These are phyloP conservation scores for Isabelozyma pseudorhagii DNA, from an alignment of 805 yeast genomes.

Conservation along the genomic window DNA sequence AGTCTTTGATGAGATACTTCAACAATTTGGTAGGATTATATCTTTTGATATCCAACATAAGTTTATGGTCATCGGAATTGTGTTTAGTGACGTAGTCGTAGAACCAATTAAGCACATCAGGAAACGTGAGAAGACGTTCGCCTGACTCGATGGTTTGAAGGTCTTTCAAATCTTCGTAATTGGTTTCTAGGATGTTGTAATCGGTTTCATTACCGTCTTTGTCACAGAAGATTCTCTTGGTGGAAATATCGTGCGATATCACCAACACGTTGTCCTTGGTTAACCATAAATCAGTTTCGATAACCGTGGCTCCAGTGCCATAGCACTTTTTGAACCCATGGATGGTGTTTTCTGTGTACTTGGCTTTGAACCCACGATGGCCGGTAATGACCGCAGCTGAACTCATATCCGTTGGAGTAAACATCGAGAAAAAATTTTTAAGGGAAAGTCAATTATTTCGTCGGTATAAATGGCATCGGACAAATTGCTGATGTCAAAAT, in stretches of 20 bases:
- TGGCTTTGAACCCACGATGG: conserved; percentile 42
- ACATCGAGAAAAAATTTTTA: not conserved
- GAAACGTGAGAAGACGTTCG: conserved; percentile 30
- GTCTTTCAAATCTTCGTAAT: conserved; percentile 23
- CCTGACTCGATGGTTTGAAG: conserved; percentile 30
- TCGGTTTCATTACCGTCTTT: conserved; percentile 32
- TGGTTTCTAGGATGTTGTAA: conserved; percentile 29
- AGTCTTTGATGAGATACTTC: conserved; percentile 25
- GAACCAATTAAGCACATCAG: conserved; percentile 32
- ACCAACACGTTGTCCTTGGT: conserved; percentile 35
- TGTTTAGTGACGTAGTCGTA: conserved; percentile 10
- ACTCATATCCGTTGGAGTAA: not conserved
- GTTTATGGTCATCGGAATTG: conserved; percentile 14
- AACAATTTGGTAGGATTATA: conserved; percentile 34
- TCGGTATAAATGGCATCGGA: not conserved
- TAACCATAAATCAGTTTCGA: conserved; percentile 44
- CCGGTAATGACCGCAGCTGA: conserved; percentile 31
- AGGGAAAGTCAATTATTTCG: not conserved
- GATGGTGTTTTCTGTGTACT: conserved; percentile 38
- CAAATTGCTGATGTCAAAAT: not conserved
- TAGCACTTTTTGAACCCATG: conserved; percentile 35
- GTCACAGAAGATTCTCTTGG: conserved; percentile 35
- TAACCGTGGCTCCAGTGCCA: conserved; percentile 32
- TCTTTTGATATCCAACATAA: conserved; percentile 40
- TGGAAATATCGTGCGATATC: conserved; percentile 37